phyloP scores from a whole-genome alignment of 1,284 basidiomycete genomes.

The Ganoderma sp. region DNA sequence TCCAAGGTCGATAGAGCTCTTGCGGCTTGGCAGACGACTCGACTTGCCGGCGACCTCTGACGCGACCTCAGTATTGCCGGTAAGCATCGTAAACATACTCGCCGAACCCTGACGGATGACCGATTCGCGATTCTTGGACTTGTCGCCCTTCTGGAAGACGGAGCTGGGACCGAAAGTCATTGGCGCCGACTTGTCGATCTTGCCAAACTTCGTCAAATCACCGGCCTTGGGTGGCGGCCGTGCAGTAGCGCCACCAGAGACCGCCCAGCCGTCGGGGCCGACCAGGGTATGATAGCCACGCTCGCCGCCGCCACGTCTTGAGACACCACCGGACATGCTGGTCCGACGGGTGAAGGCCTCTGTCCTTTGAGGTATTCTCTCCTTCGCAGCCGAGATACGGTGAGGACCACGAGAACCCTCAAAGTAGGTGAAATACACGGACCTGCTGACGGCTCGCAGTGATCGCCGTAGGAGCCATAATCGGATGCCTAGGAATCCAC shows the following conservation, averaged over 20 bases:
- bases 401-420: no score
- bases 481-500: no score
- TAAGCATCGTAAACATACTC: constrained; percentile 90
- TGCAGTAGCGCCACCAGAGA: constrained; percentile 66
- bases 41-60: constrained; percentile 60
- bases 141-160: constrained; percentile 71
- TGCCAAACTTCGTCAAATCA: constrained; percentile 87
- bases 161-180: constrained; percentile 82
- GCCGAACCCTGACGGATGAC: constrained; percentile 80
- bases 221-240: constrained; percentile 80
- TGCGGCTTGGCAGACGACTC: constrained; percentile 55
- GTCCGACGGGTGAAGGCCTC: constrained; percentile 56
- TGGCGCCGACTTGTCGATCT: constrained; percentile 71
- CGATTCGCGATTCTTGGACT: constrained; percentile 62
- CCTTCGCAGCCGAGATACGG: constrained; percentile 73
- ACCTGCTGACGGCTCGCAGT: no score
- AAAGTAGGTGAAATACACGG: no score
- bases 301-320: constrained; percentile 84
- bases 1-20: constrained; percentile 55
- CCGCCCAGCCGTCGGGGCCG: constrained; percentile 87
- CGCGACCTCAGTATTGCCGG: constrained; percentile 59
- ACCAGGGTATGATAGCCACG: constrained; percentile 60
- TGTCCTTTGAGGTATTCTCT: no score
- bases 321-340: constrained; percentile 80
- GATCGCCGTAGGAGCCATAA: no score